phyloP scores from a whole-genome alignment of 345 rosid genomes.

The Ceriops tagal region DNA sequence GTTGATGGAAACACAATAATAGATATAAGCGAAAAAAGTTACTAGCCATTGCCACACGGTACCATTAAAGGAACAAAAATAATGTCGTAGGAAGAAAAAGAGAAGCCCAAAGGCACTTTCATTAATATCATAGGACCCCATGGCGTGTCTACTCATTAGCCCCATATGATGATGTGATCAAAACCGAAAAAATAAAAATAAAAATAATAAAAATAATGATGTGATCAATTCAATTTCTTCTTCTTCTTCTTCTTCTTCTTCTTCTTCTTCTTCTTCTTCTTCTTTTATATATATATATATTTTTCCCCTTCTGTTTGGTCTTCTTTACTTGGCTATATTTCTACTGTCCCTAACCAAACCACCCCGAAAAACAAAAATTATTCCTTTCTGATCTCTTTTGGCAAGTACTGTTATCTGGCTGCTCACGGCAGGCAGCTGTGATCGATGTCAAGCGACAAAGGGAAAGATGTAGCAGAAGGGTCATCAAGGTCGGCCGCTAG shows the following conservation, averaged over 20 bases:
- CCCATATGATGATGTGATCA: slow-evolving; percentile 25
- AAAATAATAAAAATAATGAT: too few species aligned
- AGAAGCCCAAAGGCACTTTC: slow-evolving; percentile 58
- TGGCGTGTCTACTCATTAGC: slow-evolving; percentile 46
- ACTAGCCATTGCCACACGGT: slow-evolving; percentile 49
- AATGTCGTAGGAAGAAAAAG: slow-evolving; percentile 45
- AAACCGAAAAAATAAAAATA: too few species aligned
- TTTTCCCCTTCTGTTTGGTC: slow-evolving; percentile 16
- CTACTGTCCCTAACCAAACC: background rate
- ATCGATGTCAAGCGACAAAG: slow-evolving; percentile 39
- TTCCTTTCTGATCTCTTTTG: background rate
- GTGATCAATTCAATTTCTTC: slow-evolving; percentile 14
- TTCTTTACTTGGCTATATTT: slow-evolving; percentile 8
- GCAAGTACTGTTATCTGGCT: background rate
- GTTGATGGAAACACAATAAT: slow-evolving; percentile 57
- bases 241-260: too few species aligned
- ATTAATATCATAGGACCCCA: slow-evolving; percentile 37
- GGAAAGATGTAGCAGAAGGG: slow-evolving; percentile 65
- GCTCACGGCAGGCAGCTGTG: background rate
- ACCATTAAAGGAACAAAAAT: slow-evolving; percentile 53
- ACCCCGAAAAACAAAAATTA: background rate
- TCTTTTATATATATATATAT: background rate
- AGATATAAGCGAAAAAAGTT: slow-evolving; percentile 32
- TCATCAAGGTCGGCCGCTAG: slow-evolving; percentile 21
- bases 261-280: too few species aligned